These are phyloP conservation scores for Fraxinus pennsylvanica DNA, from an alignment of 257 asterid genomes.

Conservation along the genomic window DNA sequence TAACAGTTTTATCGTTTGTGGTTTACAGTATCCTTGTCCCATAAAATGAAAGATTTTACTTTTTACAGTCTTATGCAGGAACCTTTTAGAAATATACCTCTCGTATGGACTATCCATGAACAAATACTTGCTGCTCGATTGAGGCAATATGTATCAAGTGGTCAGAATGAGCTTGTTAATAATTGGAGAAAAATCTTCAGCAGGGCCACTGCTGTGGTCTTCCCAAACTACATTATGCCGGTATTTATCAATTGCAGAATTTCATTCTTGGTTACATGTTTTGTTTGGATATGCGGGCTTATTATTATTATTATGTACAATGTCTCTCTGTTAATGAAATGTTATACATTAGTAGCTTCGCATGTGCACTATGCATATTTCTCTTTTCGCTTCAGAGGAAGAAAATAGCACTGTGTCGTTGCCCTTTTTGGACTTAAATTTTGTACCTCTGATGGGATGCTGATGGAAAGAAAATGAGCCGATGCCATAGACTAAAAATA, in stretches of 20 bases:
- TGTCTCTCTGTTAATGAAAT: not conserved
- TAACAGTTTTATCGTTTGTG: not conserved
- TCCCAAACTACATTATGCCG: conserved; percentile 86
- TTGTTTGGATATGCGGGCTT: not conserved
- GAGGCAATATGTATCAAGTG: conserved; percentile 57
- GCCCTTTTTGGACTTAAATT: not conserved
- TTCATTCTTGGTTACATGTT: not conserved
- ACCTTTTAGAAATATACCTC: conserved; percentile 77
- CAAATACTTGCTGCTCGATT: conserved; percentile 59
- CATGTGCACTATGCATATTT: not conserved
- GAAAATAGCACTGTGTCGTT: not conserved
- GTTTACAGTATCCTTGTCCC: conserved; percentile 10
- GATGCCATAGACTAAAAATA: not conserved
- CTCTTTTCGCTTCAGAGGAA: not conserved
- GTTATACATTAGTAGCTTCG: not conserved
- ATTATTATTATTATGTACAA: not conserved
- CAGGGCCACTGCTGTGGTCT: conserved; percentile 78
- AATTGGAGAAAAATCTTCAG: conserved; percentile 76
- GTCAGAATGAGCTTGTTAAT: conserved; percentile 56
- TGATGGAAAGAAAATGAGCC: not conserved
- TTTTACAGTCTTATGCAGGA: conserved; percentile 93
- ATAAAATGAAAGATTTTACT: conserved; percentile 58
- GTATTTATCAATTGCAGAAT: conserved; percentile 36
- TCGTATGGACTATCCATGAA: conserved; percentile 92
- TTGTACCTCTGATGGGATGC: not conserved